phyloP scores from a whole-genome alignment of 768 basidiomycete genomes.

The Scleroderma bovista region DNA sequence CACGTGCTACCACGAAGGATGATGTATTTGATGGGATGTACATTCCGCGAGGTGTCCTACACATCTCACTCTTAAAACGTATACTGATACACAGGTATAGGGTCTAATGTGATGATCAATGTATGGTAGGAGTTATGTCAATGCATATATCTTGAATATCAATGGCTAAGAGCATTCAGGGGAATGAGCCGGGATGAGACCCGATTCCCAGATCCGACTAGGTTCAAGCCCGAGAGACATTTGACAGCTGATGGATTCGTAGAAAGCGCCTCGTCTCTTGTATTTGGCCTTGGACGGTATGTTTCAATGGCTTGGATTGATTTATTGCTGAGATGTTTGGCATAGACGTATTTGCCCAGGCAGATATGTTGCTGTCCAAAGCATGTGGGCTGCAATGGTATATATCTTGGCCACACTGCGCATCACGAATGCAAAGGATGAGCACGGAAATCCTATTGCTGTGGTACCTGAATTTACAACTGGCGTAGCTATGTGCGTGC shows the following conservation, averaged over 20 bases:
- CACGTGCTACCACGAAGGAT: conserved; percentile 14
- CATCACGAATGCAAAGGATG: conserved; percentile 21
- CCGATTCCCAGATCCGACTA: conserved; percentile 46
- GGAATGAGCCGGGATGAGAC: conserved; percentile 46
- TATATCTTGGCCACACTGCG: conserved; percentile 24
- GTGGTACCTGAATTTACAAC: conserved; percentile 18
- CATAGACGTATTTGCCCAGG: conserved; percentile 29
- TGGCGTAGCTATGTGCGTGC: conserved; percentile 13
- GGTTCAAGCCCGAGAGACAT: conserved; percentile 55
- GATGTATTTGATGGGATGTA: conserved; percentile 27
- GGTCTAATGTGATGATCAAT: conserved; percentile 15
- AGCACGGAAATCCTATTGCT: conserved; percentile 26
- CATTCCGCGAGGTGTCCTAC: conserved; percentile 23
- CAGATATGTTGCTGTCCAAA: conserved; percentile 27
- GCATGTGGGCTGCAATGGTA: conserved; percentile 28
- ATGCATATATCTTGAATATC: background rate
- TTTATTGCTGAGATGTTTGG: background rate
- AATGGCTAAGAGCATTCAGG: conserved; percentile 21
- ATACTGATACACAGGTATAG: conserved; percentile 1
- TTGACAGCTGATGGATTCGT: conserved; percentile 22
- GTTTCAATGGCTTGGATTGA: background rate
- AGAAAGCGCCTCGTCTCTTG: background rate
- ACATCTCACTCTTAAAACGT: background rate
- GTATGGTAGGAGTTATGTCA: conserved; percentile 13
- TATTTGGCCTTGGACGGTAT: conserved; percentile 24